phyloP scores from a whole-genome alignment of 2,329 filamentous ascomycete species.

The Septoria linicola region DNA sequence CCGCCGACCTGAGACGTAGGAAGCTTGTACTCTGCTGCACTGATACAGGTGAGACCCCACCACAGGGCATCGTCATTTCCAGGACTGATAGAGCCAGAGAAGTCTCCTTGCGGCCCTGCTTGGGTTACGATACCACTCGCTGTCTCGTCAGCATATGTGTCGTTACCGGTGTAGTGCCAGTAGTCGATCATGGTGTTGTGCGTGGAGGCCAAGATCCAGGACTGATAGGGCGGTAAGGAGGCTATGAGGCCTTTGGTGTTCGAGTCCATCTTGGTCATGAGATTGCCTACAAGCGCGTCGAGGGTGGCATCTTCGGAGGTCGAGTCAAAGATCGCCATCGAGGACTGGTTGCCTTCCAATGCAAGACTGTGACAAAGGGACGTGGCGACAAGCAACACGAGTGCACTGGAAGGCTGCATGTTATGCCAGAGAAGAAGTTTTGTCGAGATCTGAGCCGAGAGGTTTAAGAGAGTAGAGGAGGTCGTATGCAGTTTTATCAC shows the following conservation, averaged over 20 bases:
- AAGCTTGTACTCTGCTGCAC: constrained; percentile 69
- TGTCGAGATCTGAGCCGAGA: too few species aligned
- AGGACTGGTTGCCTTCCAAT: too few species aligned
- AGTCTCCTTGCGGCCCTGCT: constrained; percentile 60
- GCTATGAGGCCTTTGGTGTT: background rate
- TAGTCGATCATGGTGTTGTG: constrained; percentile 70
- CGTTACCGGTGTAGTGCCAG: constrained; percentile 63
- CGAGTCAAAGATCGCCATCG: too few species aligned
- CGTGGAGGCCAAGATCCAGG: constrained; percentile 64
- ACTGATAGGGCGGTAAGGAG: constrained; percentile 41
- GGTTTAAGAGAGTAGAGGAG: too few species aligned
- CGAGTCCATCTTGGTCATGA: background rate
- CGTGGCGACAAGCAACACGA: too few species aligned
- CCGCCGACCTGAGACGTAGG: constrained; percentile 42
- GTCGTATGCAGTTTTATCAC: too few species aligned
- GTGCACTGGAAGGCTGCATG: too few species aligned
- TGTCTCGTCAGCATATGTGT: constrained; percentile 60
- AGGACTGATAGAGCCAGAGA: constrained; percentile 43
- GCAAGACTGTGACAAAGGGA: too few species aligned
- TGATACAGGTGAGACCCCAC: constrained; percentile 78
- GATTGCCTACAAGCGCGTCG: background rate
- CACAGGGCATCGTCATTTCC: constrained; percentile 64
- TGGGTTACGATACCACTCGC: constrained; percentile 61
- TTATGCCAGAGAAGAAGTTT: too few species aligned
- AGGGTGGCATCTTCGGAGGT: background rate